A percentile compares a stretch with the other conserved stretches of the same genome.
These are phyloP conservation scores for Rhamnella rubrinervis DNA, from an alignment of 331 rosid genomes.

Conservation along the genomic window DNA sequence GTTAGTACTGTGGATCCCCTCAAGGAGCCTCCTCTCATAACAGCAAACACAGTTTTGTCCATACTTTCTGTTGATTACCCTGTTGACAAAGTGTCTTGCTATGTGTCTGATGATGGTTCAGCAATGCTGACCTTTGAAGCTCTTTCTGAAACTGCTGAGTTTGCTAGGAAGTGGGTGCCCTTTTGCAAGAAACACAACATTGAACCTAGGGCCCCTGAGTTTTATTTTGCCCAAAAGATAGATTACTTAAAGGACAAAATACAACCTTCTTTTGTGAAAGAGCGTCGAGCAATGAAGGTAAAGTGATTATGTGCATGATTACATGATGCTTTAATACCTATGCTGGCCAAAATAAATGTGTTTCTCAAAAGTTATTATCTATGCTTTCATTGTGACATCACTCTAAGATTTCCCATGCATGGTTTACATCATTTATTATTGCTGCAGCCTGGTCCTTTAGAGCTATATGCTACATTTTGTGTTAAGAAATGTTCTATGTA, in stretches of 20 bases:
- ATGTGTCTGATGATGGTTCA: conserved; percentile 98
- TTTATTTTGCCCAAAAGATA: conserved; percentile 92
- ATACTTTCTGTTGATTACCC: conserved; percentile 98
- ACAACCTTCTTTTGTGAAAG: conserved; percentile 96
- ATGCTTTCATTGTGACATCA: background rate
- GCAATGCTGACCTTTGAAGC: conserved; percentile 98
- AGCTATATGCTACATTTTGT: background rate
- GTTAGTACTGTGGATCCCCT: conserved; percentile 99
- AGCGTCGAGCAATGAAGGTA: conserved; percentile 96
- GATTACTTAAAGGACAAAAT: conserved; percentile 98
- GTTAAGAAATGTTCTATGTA: background rate
- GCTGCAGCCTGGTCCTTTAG: background rate
- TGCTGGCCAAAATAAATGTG: conserved; percentile 5
- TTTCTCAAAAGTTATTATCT: background rate
- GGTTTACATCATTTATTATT: background rate
- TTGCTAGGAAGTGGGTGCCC: conserved; percentile 98
- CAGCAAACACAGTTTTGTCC: conserved; percentile 98
- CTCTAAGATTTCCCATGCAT: background rate
- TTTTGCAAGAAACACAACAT: conserved; percentile 93
- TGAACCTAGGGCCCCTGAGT: conserved; percentile 98
- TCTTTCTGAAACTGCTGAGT: conserved; percentile 97
- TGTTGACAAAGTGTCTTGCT: conserved; percentile 98
- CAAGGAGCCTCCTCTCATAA: conserved; percentile 94
- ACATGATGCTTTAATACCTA: conserved; percentile 10
- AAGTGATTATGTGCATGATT: conserved; percentile 17